phyloP scores from a whole-genome alignment of 176 grass and related monocot species.

The Elaeis guineensis region DNA sequence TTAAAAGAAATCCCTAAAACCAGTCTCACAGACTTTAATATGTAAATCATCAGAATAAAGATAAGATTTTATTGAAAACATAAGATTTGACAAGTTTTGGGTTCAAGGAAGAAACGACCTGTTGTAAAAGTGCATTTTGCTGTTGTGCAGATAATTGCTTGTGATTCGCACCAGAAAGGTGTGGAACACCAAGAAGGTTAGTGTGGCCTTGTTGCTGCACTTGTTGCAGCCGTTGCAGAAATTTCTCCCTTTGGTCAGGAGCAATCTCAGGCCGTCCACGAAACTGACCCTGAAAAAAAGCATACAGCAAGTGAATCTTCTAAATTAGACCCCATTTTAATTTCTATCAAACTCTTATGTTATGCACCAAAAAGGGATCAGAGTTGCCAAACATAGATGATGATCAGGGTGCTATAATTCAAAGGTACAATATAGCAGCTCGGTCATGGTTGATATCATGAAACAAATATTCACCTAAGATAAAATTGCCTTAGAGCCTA shows the following conservation, averaged over 20 bases:
- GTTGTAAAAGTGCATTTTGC: slow-evolving; percentile 75
- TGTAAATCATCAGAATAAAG: neutral
- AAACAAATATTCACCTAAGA: no score
- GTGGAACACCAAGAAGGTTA: slow-evolving; percentile 44
- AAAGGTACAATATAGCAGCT: no score
- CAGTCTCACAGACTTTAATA: neutral
- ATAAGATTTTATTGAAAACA: slow-evolving; percentile 4
- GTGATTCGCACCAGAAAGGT: slow-evolving; percentile 49
- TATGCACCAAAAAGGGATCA: no score
- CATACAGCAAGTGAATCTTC: neutral
- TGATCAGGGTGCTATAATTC: no score
- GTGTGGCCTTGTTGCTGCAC: slow-evolving; percentile 55
- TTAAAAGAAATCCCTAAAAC: neutral
- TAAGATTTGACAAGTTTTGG: neutral
- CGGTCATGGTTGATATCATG: no score
- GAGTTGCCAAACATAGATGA: no score
- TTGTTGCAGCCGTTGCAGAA: slow-evolving; percentile 69
- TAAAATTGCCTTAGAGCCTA: no score
- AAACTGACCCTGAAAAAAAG: slow-evolving; percentile 39
- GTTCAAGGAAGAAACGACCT: slow-evolving; percentile 31
- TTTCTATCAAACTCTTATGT: no score
- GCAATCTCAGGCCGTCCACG: slow-evolving; percentile 74
- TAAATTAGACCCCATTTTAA: neutral
- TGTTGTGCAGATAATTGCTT: slow-evolving; percentile 76
- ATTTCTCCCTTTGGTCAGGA: slow-evolving; percentile 86